A percentile compares a stretch with the other conserved stretches of the same genome.
Conservation (phyloP, 1,284 basidiomycete genomes). For the Moesziomyces sp. region DNA sequence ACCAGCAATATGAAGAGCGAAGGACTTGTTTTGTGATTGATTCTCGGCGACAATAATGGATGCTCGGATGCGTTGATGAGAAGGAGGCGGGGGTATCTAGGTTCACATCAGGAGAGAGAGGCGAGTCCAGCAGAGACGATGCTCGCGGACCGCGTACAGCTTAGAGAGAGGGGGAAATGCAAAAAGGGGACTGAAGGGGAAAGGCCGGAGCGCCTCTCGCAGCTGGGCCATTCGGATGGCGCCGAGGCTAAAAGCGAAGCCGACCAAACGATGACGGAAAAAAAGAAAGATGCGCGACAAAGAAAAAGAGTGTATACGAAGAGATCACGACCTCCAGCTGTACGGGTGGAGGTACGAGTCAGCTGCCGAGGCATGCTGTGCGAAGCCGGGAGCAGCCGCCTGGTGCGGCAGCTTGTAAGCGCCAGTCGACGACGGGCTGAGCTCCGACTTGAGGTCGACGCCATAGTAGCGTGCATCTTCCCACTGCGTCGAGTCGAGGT, state of each 20-base stretch:
- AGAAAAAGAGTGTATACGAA: background rate
- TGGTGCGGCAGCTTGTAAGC: constrained; percentile 25
- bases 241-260: constrained; percentile 1
- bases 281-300: background rate
- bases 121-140: too few relatives aligned
- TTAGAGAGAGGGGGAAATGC: background rate
- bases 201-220: background rate
- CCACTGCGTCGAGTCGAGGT: constrained; percentile 43
- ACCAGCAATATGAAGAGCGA: too few relatives aligned
- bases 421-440: constrained; percentile 22
- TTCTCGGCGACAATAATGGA: too few relatives aligned
- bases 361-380: constrained; percentile 17
- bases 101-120: too few relatives aligned
- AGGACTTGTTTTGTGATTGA: too few relatives aligned
- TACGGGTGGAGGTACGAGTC: constrained; percentile 46
- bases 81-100: too few relatives aligned
- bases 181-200: background rate
- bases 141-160: background rate
- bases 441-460: constrained; percentile 16
- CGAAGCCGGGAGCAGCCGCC: background rate
- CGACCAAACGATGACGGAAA: background rate
- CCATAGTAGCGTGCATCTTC: constrained; percentile 43
- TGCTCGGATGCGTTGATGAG: too few relatives aligned
- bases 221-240: background rate
- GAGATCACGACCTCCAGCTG: constrained; percentile 28